Percentiles rank a stretch among this genome's conserved stretches.
These are phyloP conservation scores for Penicillium lividum DNA, from an alignment of 495 filamentous ascomycete genomes.

Conservation along the genomic window DNA sequence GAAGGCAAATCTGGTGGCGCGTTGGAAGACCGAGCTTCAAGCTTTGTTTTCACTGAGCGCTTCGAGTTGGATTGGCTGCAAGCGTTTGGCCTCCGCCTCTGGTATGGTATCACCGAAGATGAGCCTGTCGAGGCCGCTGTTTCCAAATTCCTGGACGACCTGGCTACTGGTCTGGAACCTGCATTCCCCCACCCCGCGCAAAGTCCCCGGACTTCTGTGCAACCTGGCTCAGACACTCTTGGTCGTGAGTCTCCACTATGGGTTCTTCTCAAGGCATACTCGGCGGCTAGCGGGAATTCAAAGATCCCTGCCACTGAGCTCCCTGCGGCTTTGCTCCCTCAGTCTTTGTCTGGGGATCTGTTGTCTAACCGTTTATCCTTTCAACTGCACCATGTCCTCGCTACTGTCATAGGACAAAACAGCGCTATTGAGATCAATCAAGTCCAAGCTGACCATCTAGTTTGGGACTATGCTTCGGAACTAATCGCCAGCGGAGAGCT, in stretches of 20 bases:
- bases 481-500: slow-evolving; percentile 69
- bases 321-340: slow-evolving; percentile 41
- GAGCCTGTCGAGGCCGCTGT: slow-evolving; percentile 72
- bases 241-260: slow-evolving; percentile 76
- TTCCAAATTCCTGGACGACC: slow-evolving; percentile 64
- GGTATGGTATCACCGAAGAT: slow-evolving; percentile 71
- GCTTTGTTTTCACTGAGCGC: slow-evolving; percentile 74
- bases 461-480: slow-evolving; percentile 69
- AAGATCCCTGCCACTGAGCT: slow-evolving; percentile 30
- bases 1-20: slow-evolving; percentile 65
- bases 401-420: slow-evolving; percentile 53
- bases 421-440: slow-evolving; percentile 36
- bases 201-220: slow-evolving; percentile 54
- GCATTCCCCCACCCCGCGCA: slow-evolving; percentile 62
- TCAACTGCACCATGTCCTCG: slow-evolving; percentile 67
- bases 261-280: slow-evolving; percentile 79
- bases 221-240: slow-evolving; percentile 44
- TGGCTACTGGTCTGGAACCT: slow-evolving; percentile 62
- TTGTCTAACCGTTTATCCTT: slow-evolving; percentile 76
- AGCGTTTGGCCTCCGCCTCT: slow-evolving; percentile 85
- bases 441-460: slow-evolving; percentile 60
- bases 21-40: slow-evolving; percentile 71
- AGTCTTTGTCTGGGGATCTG: slow-evolving; percentile 63
- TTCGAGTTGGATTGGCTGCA: slow-evolving; percentile 92
- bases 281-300: slow-evolving; percentile 42